Evolutionary conservation across 2,329 filamentous ascomycete genomes (phyloP), one percentile per base, ranked within the genome.

Genomic region (Chaetothyriales sp.): DNA sequence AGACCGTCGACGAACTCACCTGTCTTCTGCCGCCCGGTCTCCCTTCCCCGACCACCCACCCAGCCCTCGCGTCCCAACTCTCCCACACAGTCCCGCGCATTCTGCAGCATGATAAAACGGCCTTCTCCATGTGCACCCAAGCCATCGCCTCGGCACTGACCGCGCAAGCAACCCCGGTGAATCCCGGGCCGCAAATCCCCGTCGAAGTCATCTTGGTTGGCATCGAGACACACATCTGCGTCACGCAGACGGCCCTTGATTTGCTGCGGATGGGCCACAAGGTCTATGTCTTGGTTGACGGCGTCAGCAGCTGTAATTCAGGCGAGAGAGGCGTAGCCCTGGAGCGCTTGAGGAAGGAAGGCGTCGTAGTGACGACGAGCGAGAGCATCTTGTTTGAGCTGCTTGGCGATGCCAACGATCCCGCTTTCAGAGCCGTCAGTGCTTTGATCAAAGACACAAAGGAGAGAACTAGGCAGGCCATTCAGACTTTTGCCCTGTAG

Each of bases 151-250:
- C 28, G 20, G 19, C 45, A 61, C 63, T 20, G 29, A 13, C 5
- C 20, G 22, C 46, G 10, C 22, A 48, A 33, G 22, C 55, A 55
- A 44, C 46, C 56, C 4, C 28, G 48, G 5, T 54, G 66, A 1
- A 60, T 64, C 9, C 40, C 58, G 43, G 45, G 46, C 60, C 69
- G 18, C 56, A 63, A 1, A 61, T 67, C 0, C 64, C 64, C 0
- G 70, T 78, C 19, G 77, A 83, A 61, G 77, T 88, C 50, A 83
- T 86, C 51, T 80, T 97, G 56, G 83, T 95, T 15, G 90, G 90
- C 40, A 95, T 97, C 65, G 90, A 97, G 70, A 80, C 81, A 43
- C 90, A 97, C 70, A 92, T 97, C 65, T 97, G 90, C 73, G 82
- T 97, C 28, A 89, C 87, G 55, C 90, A 97, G 75, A 95, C 90